Conservation (phyloP, 2,329 filamentous ascomycete genomes). For the Cercospora zeina region DNA sequence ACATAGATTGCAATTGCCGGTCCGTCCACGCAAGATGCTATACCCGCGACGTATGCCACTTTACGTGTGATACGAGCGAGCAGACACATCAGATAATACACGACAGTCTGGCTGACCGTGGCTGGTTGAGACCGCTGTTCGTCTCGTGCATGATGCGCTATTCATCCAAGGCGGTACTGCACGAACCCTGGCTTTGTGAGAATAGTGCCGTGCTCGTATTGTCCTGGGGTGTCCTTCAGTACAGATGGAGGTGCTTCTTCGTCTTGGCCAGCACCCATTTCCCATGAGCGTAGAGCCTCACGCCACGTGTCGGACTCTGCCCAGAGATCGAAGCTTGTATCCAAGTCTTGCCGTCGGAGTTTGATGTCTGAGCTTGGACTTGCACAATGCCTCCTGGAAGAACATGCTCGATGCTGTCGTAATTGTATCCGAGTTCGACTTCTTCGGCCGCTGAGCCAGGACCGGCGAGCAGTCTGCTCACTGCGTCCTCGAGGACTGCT, state of each 20-base stretch:
- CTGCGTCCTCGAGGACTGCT: conserved; percentile 22
- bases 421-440: conserved; percentile 25
- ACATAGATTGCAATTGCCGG: neutral
- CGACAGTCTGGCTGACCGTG: neutral
- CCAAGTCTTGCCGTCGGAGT: conserved; percentile 20
- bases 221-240: neutral
- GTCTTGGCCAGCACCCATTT: conserved; percentile 22
- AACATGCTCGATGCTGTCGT: conserved; percentile 20
- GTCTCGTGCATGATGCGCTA: neutral
- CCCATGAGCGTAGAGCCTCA: conserved; percentile 20
- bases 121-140: neutral
- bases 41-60: neutral
- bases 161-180: neutral
- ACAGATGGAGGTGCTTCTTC: conserved; percentile 9
- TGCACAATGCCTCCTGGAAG: conserved; percentile 10
- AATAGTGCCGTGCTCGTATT: neutral
- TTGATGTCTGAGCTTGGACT: conserved; percentile 17
- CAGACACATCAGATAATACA: neutral
- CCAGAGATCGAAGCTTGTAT: conserved; percentile 21
- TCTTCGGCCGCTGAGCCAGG: conserved; percentile 22
- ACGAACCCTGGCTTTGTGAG: neutral
- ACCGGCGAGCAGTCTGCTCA: conserved; percentile 24
- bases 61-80: too few relatives aligned
- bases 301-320: conserved; percentile 5
- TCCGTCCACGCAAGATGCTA: neutral